Evolutionary conservation across 148 eudicot species (phyloP).

Genomic region (Silene conica): DNA sequence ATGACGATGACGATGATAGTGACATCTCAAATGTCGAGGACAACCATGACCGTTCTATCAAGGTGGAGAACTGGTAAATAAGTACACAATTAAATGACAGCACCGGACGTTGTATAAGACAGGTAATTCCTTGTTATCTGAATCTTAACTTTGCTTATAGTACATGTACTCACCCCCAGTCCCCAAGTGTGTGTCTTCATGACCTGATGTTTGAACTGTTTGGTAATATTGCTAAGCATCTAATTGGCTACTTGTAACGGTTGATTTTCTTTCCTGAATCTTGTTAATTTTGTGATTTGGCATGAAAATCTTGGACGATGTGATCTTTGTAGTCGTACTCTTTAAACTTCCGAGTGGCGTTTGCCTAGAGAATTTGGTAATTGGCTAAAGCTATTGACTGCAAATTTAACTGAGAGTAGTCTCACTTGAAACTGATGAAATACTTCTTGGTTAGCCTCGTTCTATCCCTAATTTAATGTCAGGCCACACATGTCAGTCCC

Average conservation of each 20-base stretch:
- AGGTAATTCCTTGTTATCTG: slow-evolving; percentile 12
- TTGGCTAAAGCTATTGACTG: background rate
- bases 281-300: background rate
- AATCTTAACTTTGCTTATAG: background rate
- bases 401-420: no score
- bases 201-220: background rate
- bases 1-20: background rate
- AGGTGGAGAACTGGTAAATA: slow-evolving; percentile 11
- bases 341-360: background rate
- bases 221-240: background rate
- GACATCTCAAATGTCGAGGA: slow-evolving; percentile 23
- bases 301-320: background rate
- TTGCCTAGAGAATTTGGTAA: background rate
- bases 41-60: slow-evolving; percentile 21
- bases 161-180: background rate
- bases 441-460: background rate
- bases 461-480: background rate
- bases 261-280: background rate
- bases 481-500: background rate
- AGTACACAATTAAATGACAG: background rate
- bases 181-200: background rate
- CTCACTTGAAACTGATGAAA: no score
- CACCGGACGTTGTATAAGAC: slow-evolving; percentile 2
- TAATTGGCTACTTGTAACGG: background rate
- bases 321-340: background rate